Evolutionary conservation across 2,329 filamentous ascomycete species (phyloP).

Genomic region (Sporothrix schenckii): DNA sequence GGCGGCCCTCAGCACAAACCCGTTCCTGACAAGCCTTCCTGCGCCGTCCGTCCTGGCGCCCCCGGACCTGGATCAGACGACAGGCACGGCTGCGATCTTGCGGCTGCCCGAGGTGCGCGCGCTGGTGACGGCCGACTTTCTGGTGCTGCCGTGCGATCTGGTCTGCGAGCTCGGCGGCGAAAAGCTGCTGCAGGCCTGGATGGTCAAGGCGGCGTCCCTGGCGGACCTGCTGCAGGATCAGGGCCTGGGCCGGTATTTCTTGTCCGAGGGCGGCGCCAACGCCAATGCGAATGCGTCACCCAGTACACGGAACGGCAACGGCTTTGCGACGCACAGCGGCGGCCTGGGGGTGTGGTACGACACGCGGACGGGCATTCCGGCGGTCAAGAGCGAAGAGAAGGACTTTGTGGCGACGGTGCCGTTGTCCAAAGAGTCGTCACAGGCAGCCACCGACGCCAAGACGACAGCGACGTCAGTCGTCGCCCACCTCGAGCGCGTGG

Average conservation of each 20-base stretch:
- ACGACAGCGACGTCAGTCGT: conserved; percentile 56
- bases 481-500: conserved; percentile 71
- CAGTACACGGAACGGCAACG: conserved; percentile 36
- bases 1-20: conserved; percentile 73
- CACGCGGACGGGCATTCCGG: conserved; percentile 68
- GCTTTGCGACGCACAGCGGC: conserved; percentile 59
- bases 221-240: conserved; percentile 59
- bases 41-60: conserved; percentile 77
- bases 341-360: conserved; percentile 91
- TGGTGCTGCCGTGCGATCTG: conserved; percentile 89
- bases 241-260: conserved; percentile 23
- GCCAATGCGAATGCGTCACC: conserved; percentile 37
- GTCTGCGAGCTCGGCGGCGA: conserved; percentile 87
- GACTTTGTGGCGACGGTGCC: conserved; percentile 85
- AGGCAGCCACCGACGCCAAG: conserved; percentile 41
- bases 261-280: background rate
- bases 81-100: conserved; percentile 85
- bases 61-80: conserved; percentile 74
- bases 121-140: conserved; percentile 81
- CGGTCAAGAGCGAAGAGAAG: conserved; percentile 86
- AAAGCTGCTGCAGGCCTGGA: conserved; percentile 85
- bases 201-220: conserved; percentile 77
- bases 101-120: conserved; percentile 78
- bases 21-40: conserved; percentile 73
- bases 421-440: conserved; percentile 44